Evolutionary conservation across 768 basidiomycete genomes (phyloP).

Genomic region (Leccinellum rugosiceps): DNA sequence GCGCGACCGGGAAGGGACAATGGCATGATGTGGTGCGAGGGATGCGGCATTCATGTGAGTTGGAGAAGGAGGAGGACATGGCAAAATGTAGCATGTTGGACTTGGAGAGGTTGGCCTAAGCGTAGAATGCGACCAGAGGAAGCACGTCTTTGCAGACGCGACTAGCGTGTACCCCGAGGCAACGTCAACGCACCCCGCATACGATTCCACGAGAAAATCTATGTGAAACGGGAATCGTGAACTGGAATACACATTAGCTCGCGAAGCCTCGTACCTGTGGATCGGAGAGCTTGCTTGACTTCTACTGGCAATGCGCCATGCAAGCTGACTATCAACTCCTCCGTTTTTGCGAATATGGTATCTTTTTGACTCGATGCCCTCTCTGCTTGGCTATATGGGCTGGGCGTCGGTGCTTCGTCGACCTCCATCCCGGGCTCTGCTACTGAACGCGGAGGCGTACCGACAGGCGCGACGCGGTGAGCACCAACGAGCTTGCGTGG

Average conservation of each 20-base stretch:
- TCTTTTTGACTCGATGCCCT: slow-evolving; percentile 31
- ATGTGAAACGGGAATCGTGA: not conserved
- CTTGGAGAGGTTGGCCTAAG: slow-evolving; percentile 52
- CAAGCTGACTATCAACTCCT: slow-evolving; percentile 63
- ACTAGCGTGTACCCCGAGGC: slow-evolving; percentile 72
- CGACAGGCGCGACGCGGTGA: slow-evolving; percentile 16
- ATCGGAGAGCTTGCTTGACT: slow-evolving; percentile 66
- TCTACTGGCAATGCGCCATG: slow-evolving; percentile 72
- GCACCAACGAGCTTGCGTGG: slow-evolving; percentile 25
- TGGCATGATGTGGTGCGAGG: slow-evolving; percentile 45
- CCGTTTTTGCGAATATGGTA: slow-evolving; percentile 64
- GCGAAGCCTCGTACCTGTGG: slow-evolving; percentile 46
- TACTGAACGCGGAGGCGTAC: slow-evolving; percentile 32
- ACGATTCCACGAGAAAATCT: slow-evolving; percentile 71
- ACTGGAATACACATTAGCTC: not conserved
- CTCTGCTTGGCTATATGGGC: slow-evolving; percentile 39
- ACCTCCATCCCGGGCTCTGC: slow-evolving; percentile 63
- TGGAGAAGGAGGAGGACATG: slow-evolving; percentile 53
- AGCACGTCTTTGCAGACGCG: slow-evolving; percentile 69
- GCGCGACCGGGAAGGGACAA: slow-evolving; percentile 59
- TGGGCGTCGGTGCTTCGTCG: slow-evolving; percentile 48
- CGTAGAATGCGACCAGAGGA: slow-evolving; percentile 80
- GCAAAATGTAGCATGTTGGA: slow-evolving; percentile 81
- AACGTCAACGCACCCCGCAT: slow-evolving; percentile 69
- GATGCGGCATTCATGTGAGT: slow-evolving; percentile 46